Conservation (phyloP, 139 green algal species). For the Mychonastes homosphaera region DNA sequence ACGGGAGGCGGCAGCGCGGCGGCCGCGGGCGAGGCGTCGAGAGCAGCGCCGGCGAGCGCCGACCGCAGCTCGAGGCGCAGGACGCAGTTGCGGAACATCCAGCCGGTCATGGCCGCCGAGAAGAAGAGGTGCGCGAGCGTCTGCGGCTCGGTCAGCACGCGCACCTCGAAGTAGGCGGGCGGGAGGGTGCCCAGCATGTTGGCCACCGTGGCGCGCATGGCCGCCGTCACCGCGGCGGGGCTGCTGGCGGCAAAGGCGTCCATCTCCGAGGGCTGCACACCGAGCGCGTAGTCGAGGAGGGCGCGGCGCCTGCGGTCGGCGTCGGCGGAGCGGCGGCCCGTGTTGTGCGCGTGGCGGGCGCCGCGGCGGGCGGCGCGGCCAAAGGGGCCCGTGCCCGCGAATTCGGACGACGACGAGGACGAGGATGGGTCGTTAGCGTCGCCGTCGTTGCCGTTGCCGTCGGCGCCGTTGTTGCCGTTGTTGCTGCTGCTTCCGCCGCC, state of each 20-base stretch:
- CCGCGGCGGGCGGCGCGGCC: neutral
- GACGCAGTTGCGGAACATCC: no score
- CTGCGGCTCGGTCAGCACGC: no score
- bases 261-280: slow-evolving; percentile 14
- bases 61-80: no score
- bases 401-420: neutral
- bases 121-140: no score
- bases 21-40: no score
- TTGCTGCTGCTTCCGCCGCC: no score
- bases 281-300: slow-evolving; percentile 17
- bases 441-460: no score
- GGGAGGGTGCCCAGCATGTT: slow-evolving; percentile 71
- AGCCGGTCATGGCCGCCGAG: no score
- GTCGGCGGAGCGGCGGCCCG: neutral
- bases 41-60: no score
- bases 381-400: neutral
- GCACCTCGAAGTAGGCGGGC: no score
- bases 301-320: neutral
- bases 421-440: neutral
- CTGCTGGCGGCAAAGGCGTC: slow-evolving; percentile 12
- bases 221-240: slow-evolving; percentile 37
- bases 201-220: slow-evolving; percentile 60
- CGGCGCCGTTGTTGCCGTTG: no score
- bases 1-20: no score
- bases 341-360: neutral